These are phyloP conservation scores for Tylopilus sp. DNA, from an alignment of 1,284 basidiomycete species.

Conservation along the genomic window DNA sequence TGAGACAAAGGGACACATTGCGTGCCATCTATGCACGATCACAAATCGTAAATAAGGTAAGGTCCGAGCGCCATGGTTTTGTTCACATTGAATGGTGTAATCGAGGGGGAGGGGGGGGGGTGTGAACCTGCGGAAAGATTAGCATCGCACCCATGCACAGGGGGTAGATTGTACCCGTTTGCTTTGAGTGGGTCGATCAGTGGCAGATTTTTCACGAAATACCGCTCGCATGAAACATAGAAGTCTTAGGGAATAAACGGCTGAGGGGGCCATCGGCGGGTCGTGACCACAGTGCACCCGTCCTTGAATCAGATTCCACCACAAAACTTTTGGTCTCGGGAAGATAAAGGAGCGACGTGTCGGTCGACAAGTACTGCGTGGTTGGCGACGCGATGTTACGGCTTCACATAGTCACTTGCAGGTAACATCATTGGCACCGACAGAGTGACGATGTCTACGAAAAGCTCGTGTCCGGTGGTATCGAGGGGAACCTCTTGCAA, in stretches of 20 bases:
- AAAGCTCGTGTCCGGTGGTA: conserved; percentile 34
- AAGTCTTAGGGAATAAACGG: no score
- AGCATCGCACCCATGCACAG: background rate
- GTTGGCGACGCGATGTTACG: background rate
- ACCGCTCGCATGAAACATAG: conserved; percentile 15
- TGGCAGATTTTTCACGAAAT: conserved; percentile 23
- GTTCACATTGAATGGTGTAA: conserved; percentile 21
- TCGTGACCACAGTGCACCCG: conserved; percentile 25
- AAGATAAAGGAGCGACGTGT: conserved; percentile 31
- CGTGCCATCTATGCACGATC: conserved; percentile 33
- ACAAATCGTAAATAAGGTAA: conserved; percentile 31
- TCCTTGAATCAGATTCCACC: conserved; percentile 34
- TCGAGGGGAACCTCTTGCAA: conserved; percentile 51
- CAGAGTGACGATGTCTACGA: conserved; percentile 21
- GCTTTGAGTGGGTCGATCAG: conserved; percentile 18
- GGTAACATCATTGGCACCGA: conserved; percentile 16
- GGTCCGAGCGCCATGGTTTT: conserved; percentile 5
- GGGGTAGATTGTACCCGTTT: conserved; percentile 20
- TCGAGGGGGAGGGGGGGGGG: no score
- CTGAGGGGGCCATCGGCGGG: conserved; percentile 18
- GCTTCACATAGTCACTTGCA: conserved; percentile 23
- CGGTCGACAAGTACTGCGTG: conserved; percentile 21
- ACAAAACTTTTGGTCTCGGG: conserved; percentile 28
- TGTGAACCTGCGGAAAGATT: conserved; percentile 22
- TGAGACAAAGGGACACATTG: background rate